Conservation (phyloP, 2,329 filamentous ascomycete species). For the Epichloe brachyelytri region DNA sequence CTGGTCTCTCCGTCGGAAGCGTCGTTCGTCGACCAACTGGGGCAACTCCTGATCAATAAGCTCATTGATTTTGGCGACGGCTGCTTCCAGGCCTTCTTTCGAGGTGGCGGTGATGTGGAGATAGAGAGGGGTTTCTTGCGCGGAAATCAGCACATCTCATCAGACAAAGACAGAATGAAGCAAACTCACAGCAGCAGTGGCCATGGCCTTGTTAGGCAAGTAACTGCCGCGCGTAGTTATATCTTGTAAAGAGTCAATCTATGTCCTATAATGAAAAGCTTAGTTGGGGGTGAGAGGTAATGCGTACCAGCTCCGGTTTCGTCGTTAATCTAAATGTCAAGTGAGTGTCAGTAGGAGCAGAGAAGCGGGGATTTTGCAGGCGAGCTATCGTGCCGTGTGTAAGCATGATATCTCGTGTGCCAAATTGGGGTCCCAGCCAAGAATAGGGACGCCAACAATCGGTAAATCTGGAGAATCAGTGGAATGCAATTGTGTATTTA, state of each 20-base stretch:
- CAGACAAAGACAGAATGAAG: background rate
- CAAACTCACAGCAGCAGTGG: constrained; percentile 68
- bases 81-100: constrained; percentile 83
- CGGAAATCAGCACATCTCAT: background rate
- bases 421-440: background rate
- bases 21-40: constrained; percentile 85
- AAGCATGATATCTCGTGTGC: constrained; percentile 51
- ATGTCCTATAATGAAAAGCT: constrained; percentile 20
- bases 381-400: constrained; percentile 58
- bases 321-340: constrained; percentile 95
- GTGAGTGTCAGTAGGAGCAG: constrained; percentile 90
- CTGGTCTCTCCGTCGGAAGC: constrained; percentile 73
- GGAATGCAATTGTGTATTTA: constrained; percentile 54
- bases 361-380: constrained; percentile 45
- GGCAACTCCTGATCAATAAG: constrained; percentile 94
- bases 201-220: constrained; percentile 95
- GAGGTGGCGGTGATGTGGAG: constrained; percentile 89
- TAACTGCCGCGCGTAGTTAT: constrained; percentile 96
- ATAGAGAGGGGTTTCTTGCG: constrained; percentile 80
- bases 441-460: constrained; percentile 15
- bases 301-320: constrained; percentile 99
- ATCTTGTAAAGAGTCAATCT: constrained; percentile 58
- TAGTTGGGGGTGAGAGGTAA: constrained; percentile 19
- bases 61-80: constrained; percentile 79
- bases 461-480: constrained; percentile 26